phyloP scores from a whole-genome alignment of 2,329 filamentous ascomycete genomes.

The Leptographium lundbergii region DNA sequence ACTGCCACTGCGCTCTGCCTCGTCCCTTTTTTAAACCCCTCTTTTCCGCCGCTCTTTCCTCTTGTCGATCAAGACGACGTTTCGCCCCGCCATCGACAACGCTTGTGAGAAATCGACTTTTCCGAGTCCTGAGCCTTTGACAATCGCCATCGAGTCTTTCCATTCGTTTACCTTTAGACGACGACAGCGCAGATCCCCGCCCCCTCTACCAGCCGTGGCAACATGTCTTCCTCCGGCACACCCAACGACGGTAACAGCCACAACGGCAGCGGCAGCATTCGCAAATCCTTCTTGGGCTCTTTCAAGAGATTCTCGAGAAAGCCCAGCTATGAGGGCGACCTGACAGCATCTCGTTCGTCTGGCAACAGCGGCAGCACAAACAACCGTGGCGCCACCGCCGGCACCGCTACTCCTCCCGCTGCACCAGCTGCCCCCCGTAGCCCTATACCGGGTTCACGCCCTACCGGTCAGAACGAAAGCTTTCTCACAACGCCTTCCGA shows the following conservation, averaged over 20 bases:
- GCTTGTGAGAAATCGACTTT: too few species aligned
- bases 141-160: neutral
- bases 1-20: neutral
- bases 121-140: neutral
- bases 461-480: neutral
- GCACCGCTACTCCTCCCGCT: neutral
- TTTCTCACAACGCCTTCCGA: neutral
- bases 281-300: slow-evolving; percentile 5
- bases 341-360: too few species aligned
- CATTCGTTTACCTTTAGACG: neutral
- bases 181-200: neutral
- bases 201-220: neutral
- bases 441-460: neutral
- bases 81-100: neutral
- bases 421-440: neutral
- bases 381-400: neutral
- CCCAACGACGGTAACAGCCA: neutral
- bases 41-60: neutral
- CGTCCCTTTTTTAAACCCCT: neutral
- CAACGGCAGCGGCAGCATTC: neutral
- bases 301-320: slow-evolving; percentile 1
- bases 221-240: neutral
- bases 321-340: neutral
- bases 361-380: neutral
- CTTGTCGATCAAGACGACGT: neutral